A percentile compares a stretch with the other conserved stretches of the same genome.
phyloP scores from a whole-genome alignment of 2,329 filamentous ascomycete species.

The Podosphaera xanthii region DNA sequence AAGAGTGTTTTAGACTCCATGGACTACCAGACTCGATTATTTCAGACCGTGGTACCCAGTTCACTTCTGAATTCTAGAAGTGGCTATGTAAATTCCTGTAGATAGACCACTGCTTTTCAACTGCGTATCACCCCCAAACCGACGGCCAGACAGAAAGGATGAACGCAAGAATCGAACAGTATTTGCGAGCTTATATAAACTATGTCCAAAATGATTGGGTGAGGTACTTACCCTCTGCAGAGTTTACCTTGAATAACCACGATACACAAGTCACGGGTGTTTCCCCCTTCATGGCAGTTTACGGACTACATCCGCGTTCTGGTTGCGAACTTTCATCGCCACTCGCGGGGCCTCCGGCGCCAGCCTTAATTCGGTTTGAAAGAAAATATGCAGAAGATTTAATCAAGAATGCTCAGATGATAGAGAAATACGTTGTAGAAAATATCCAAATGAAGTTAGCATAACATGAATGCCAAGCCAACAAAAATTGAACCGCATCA shows the following conservation, averaged over 20 bases:
- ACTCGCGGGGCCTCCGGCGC: neutral
- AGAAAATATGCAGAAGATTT: neutral
- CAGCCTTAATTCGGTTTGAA: neutral
- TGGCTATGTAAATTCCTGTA: no score
- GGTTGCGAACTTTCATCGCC: neutral
- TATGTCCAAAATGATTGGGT: constrained; percentile 3
- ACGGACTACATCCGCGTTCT: neutral
- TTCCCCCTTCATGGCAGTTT: neutral
- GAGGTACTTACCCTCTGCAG: neutral
- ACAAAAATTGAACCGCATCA: neutral
- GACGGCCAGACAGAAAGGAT: no score
- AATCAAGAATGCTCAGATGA: neutral
- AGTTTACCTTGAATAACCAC: constrained; percentile 3
- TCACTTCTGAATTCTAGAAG: neutral
- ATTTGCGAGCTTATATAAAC: constrained; percentile 3
- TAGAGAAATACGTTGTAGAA: neutral
- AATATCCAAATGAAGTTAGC: neutral
- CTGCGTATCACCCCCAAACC: no score
- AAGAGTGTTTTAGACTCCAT: neutral
- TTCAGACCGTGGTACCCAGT: neutral
- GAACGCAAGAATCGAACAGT: neutral
- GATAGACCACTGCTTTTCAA: no score
- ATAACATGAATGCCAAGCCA: neutral
- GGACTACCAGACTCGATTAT: neutral
- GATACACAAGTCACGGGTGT: neutral